These are phyloP conservation scores for Pogostemon cablin DNA, from an alignment of 257 asterid species.

Conservation along the genomic window DNA sequence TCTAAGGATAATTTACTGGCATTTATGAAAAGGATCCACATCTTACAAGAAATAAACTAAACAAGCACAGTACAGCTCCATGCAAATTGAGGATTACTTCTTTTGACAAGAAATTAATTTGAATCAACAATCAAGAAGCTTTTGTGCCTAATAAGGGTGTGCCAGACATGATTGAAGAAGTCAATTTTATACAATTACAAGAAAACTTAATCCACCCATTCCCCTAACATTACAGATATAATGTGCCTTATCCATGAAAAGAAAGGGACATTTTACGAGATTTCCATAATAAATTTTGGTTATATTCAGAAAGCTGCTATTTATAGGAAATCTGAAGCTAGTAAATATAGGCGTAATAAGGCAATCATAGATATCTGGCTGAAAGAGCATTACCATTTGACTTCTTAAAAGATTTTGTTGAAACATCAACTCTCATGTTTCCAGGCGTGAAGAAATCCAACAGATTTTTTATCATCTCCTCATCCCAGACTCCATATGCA, in stretches of 20 bases:
- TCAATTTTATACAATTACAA: slow-evolving; percentile 7
- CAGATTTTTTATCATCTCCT: slow-evolving; percentile 61
- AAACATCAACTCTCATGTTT: slow-evolving; percentile 91
- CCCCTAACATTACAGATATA: slow-evolving; percentile 22
- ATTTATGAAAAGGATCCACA: too few relatives aligned
- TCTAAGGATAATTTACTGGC: neutral
- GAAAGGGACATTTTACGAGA: neutral
- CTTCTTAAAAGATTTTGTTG: slow-evolving; percentile 70
- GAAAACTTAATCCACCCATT: slow-evolving; percentile 22
- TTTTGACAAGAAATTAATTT: slow-evolving; percentile 19
- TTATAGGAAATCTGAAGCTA: slow-evolving; percentile 22
- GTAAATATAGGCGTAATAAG: slow-evolving; percentile 8
- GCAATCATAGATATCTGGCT: slow-evolving; percentile 14
- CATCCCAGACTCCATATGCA: slow-evolving; percentile 89
- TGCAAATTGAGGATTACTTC: neutral
- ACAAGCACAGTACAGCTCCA: slow-evolving; percentile 26
- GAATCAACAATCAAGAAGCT: slow-evolving; percentile 18
- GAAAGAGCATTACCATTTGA: slow-evolving; percentile 53
- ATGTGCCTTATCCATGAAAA: slow-evolving; percentile 28
- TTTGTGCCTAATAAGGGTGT: slow-evolving; percentile 25
- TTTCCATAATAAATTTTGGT: neutral
- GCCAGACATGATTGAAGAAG: slow-evolving; percentile 11
- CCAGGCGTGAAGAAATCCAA: slow-evolving; percentile 81
- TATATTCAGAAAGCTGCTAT: slow-evolving; percentile 10
- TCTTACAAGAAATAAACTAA: slow-evolving; percentile 10